Base-by-base conservation (phyloP, 2,329 filamentous ascomycete species). In the Ophiostoma piceae region DNA sequence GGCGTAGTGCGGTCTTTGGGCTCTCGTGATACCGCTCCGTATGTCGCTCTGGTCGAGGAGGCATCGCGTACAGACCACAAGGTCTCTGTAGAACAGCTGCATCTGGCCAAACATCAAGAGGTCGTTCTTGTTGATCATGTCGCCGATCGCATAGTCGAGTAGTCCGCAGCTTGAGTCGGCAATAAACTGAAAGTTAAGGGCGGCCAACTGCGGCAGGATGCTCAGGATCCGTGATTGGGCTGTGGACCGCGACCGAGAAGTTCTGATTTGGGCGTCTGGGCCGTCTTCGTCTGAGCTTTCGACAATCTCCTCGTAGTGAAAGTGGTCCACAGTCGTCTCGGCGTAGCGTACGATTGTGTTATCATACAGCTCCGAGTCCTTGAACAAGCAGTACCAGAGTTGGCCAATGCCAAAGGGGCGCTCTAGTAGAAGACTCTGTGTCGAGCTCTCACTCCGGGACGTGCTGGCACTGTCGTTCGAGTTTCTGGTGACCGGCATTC, bases 151-250 rank as follows among this genome's bases (percentile, higher is more conserved):
- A 74, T 84, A 87, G 64, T 83, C 82, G 4, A 87, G 77, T 4
- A 87, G 26, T 26, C 5, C 0, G 83, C 77, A 74, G 43, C 43
- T 12, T 39, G 16, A 41, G 26, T 35, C 29, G 12, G 67, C 57
- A 12, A 77, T 77, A 14, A 86, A 72, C 29, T 72, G 73, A 32
- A 85, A 77, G 74, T 87, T 79, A 35, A 86, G 76, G 1, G 79
- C 77, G 0, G 83, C 80, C 1, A 87, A 79, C 1, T 82, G 81
- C 0, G 84, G 84, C 12, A 87, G 77, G 9, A 87, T 72, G 4
- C 84, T 80, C 1, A 87, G 78, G 8, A 87, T 74, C 16, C 85
- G 82, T 68, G 83, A 83, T 72, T 87, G 85, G 0, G 85, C 82
- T 39, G 86, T 68, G 2, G 62, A 65, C 2, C 9, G 35, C 19